A percentile compares a stretch with the other conserved stretches of the same genome.
These are phyloP conservation scores for Saturnispora silvae DNA, from an alignment of 805 yeast species.

Conservation along the genomic window DNA sequence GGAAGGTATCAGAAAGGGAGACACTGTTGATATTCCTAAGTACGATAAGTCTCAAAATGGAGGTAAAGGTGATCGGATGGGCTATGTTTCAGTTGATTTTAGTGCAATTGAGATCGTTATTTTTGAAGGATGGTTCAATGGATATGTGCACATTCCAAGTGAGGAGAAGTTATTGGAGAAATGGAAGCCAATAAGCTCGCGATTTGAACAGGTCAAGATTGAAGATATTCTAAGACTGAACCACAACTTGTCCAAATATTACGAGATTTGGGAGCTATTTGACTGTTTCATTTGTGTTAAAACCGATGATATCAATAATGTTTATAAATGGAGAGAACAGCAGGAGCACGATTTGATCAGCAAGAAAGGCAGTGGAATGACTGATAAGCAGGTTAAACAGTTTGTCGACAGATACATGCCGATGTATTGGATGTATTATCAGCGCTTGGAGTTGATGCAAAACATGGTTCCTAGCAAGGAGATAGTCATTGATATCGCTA, in stretches of 20 bases:
- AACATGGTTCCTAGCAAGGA: conserved; percentile 1
- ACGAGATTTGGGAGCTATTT: conserved; percentile 43
- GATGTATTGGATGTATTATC: conserved; percentile 60
- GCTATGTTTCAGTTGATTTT: conserved; percentile 28
- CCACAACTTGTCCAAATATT: conserved; percentile 38
- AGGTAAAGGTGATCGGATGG: conserved; percentile 75
- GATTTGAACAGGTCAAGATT: conserved; percentile 13
- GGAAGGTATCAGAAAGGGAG: conserved; percentile 19
- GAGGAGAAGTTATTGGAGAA: conserved; percentile 20
- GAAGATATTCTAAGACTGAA: conserved; percentile 36
- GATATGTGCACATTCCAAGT: conserved; percentile 41
- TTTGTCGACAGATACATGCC: conserved; percentile 88
- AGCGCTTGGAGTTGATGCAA: conserved; percentile 10
- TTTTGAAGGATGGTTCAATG: conserved; percentile 93
- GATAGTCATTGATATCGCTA: conserved; percentile 9
- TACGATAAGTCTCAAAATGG: conserved; percentile 66
- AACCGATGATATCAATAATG: conserved; percentile 49
- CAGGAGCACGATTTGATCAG: conserved; percentile 56
- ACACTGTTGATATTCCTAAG: conserved; percentile 38
- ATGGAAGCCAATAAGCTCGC: conserved; percentile 20
- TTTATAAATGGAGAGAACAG: conserved; percentile 70
- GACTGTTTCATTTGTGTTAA: conserved; percentile 52
- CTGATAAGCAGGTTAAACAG: conserved; percentile 49
- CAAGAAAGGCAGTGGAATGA: conserved; percentile 65
- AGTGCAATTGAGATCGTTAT: conserved; percentile 52